Conservation (phyloP, 805 yeast genomes). For the Candida maltosa region DNA sequence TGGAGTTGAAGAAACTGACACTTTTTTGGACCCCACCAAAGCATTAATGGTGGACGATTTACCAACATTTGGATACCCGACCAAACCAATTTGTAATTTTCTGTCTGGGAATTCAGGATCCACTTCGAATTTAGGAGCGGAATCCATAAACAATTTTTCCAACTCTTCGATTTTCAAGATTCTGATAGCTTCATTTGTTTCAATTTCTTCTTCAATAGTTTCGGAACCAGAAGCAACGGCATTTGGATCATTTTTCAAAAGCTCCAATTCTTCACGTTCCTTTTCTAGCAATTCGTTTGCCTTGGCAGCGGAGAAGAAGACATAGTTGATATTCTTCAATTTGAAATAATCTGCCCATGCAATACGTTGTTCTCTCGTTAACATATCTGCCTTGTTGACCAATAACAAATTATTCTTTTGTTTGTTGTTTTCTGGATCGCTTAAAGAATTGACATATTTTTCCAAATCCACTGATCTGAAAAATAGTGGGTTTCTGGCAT, state of each 20-base stretch:
- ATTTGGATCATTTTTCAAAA: slow-evolving; percentile 13
- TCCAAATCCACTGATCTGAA: slow-evolving; percentile 89
- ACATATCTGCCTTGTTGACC: slow-evolving; percentile 90
- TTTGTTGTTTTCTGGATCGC: slow-evolving; percentile 44
- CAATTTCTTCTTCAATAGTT: slow-evolving; percentile 19
- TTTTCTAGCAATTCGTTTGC: slow-evolving; percentile 75
- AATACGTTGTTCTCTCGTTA: slow-evolving; percentile 71
- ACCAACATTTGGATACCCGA: slow-evolving; percentile 94
- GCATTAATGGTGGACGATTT: slow-evolving; percentile 98
- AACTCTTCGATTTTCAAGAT: slow-evolving; percentile 82
- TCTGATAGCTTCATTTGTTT: slow-evolving; percentile 41
- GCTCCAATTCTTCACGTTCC: slow-evolving; percentile 46
- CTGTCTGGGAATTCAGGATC: slow-evolving; percentile 56
- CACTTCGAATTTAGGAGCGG: slow-evolving; percentile 68
- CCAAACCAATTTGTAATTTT: slow-evolving; percentile 85
- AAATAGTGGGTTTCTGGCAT: slow-evolving; percentile 89
- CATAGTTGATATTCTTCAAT: slow-evolving; percentile 66
- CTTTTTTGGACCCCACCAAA: slow-evolving; percentile 91
- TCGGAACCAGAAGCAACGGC: slow-evolving; percentile 8
- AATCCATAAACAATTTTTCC: slow-evolving; percentile 70
- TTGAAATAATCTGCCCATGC: slow-evolving; percentile 86
- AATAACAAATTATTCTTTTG: slow-evolving; percentile 75
- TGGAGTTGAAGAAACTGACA: slow-evolving; percentile 97
- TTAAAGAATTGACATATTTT: slow-evolving; percentile 69
- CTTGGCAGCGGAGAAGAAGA: slow-evolving; percentile 87